Conservation (phyloP, 2,329 filamentous ascomycete species). For the Sporothrix mexicana region DNA sequence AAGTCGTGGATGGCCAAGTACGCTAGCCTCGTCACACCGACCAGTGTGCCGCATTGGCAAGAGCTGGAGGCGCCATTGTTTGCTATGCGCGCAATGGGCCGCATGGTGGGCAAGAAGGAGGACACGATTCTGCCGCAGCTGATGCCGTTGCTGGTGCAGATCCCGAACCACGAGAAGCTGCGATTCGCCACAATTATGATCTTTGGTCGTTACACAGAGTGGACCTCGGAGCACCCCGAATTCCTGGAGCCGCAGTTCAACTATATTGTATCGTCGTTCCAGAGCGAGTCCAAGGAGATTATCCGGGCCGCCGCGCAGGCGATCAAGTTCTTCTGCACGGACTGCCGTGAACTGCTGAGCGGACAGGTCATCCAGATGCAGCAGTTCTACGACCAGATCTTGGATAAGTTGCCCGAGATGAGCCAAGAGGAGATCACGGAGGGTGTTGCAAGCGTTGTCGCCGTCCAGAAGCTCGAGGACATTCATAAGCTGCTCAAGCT, state of each 20-base stretch:
- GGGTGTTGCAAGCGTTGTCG: slow-evolving; percentile 89
- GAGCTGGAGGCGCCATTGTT: slow-evolving; percentile 94
- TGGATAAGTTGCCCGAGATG: slow-evolving; percentile 80
- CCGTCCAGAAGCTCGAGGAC: slow-evolving; percentile 79
- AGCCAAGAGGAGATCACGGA: slow-evolving; percentile 98
- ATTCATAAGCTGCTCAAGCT: slow-evolving; percentile 86
- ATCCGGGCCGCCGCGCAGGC: slow-evolving; percentile 89
- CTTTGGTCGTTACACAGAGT: slow-evolving; percentile 93
- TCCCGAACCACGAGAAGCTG: slow-evolving; percentile 96
- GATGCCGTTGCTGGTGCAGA: slow-evolving; percentile 91
- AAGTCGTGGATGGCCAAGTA: slow-evolving; percentile 87
- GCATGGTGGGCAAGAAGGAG: slow-evolving; percentile 92
- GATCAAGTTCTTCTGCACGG: slow-evolving; percentile 96
- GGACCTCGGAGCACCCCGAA: slow-evolving; percentile 92
- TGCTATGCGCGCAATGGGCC: slow-evolving; percentile 91
- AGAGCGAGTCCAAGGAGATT: slow-evolving; percentile 86
- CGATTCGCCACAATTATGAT: slow-evolving; percentile 99
- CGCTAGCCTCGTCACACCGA: slow-evolving; percentile 73
- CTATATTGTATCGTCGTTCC: slow-evolving; percentile 93
- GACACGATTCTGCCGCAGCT: slow-evolving; percentile 85
- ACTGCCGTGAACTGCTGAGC: slow-evolving; percentile 86
- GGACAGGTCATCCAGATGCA: slow-evolving; percentile 86
- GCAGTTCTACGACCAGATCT: slow-evolving; percentile 86
- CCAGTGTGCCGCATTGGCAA: slow-evolving; percentile 91
- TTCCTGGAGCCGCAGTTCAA: slow-evolving; percentile 91